Base-by-base conservation (phyloP, 2,329 filamentous ascomycete genomes). In the Claviceps africana region DNA sequence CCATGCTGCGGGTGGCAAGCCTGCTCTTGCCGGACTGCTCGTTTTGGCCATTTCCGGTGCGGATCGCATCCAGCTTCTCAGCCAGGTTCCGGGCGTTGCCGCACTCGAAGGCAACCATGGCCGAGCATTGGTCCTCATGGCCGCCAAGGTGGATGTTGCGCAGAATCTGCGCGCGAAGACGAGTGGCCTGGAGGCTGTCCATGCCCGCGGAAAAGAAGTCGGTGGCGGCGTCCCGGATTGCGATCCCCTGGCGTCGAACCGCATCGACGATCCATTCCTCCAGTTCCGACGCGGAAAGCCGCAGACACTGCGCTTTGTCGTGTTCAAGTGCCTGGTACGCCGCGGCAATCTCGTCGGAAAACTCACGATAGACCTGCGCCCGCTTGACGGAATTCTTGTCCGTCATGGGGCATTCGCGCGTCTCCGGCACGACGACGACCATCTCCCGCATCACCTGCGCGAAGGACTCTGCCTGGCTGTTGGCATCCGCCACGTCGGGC, bases 161-260 rank as follows among this genome's bases (percentile, higher is more conserved):
- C 31, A 76, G 62, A 25, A 84, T 72, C 8, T 68, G 64, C 11
- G 70, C 69, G 53, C 79, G 71, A 50, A 80, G 72, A 50, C 73
- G 72, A 19, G 79, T 77, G 0, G 78, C 74, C 56, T 79, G 75
- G 40, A 83, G 61, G 28, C 74, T 78, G 62, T 83, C 80, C 2
- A 82, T 66, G 0, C 79, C 79, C 4, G 72, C 63, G 0, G 68
- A 62, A 61, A 82, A 83, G 58, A 84, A 77, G 60, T 83, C 80
- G 22, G 76, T 72, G 49, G 66, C 54, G 50, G 59, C 58, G 10
- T 60, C 45, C 10, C 60, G 52, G 2, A 64, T 59, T 2, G 22
- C 42, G 15, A 7, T 35, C 4, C 28, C 33, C 8, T 37, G 40
- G 30, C 21, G n/a, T 9, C 48, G 35, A 13, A 31, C 43, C 19